A percentile compares a stretch with the other conserved stretches of the same genome.
Evolutionary conservation across 345 rosid species (phyloP).

Genomic region (Firmiana major): DNA sequence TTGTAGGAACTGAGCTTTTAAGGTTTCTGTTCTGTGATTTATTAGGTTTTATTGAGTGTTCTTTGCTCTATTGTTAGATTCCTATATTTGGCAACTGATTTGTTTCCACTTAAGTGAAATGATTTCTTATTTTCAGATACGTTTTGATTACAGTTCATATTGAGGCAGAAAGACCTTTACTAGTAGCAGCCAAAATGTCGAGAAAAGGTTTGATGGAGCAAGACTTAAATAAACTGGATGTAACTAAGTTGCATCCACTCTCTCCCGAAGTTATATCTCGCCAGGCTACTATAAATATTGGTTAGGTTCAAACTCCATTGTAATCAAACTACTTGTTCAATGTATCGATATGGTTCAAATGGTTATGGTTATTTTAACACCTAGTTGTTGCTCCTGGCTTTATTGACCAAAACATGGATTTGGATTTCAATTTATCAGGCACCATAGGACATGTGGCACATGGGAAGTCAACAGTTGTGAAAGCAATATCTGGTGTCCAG

Average conservation of each 20-base stretch:
- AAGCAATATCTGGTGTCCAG: constrained; percentile 97
- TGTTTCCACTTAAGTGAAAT: background rate
- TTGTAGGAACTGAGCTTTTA: background rate
- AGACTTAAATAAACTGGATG: constrained; percentile 82
- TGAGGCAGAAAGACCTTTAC: background rate
- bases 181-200: constrained; percentile 49
- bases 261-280: constrained; percentile 98
- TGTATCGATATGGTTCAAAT: background rate
- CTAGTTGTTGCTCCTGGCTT: background rate
- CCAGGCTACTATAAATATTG: constrained; percentile 93
- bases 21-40: background rate
- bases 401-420: background rate
- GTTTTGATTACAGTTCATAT: background rate
- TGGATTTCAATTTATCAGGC: constrained; percentile 36
- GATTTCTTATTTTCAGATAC: background rate
- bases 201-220: constrained; percentile 92
- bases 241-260: constrained; percentile 77
- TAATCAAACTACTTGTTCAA: background rate
- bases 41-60: background rate
- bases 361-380: background rate
- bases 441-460: constrained; percentile 99
- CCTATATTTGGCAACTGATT: background rate
- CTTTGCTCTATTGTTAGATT: background rate
- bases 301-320: constrained; percentile 28
- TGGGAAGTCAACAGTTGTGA: constrained; percentile 94